These are phyloP conservation scores for Cadophora sp. DNA, from an alignment of 2,329 filamentous ascomycete genomes.

Conservation along the genomic window DNA sequence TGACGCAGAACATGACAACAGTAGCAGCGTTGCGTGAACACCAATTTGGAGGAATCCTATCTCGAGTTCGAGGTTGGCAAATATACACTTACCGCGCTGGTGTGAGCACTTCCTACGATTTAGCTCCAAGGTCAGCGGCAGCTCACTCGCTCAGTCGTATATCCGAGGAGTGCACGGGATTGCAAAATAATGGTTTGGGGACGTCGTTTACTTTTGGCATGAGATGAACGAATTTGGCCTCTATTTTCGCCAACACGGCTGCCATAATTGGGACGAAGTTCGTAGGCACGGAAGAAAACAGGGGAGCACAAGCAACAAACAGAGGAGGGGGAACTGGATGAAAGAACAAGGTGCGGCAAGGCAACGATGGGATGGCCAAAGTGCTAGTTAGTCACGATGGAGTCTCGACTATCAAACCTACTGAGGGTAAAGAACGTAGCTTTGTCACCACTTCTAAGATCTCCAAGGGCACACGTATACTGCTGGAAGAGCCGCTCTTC, in stretches of 20 bases:
- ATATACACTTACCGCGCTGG: too few species aligned
- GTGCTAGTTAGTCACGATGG: too few species aligned
- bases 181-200: background rate
- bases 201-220: conserved; percentile 11
- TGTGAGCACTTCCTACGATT: too few species aligned
- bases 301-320: conserved; percentile 6
- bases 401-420: too few species aligned
- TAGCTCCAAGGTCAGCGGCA: too few species aligned
- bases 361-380: too few species aligned
- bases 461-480: too few species aligned
- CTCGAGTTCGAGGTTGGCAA: conserved; percentile 16
- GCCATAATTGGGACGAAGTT: conserved; percentile 10
- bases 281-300: background rate
- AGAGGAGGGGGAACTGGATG: background rate
- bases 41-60: conserved; percentile 18
- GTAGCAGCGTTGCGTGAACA: conserved; percentile 19
- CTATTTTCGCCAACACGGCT: background rate
- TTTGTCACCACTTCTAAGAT: too few species aligned
- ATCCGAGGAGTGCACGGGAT: conserved; percentile 16
- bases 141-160: conserved; percentile 13
- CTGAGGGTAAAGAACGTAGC: too few species aligned
- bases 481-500: too few species aligned
- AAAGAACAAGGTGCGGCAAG: background rate
- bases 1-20: conserved; percentile 13
- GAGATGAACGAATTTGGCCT: conserved; percentile 7